These are phyloP conservation scores for Lodderomyces metapsilosis DNA, from an alignment of 1,139 yeast genomes.

Conservation along the genomic window DNA sequence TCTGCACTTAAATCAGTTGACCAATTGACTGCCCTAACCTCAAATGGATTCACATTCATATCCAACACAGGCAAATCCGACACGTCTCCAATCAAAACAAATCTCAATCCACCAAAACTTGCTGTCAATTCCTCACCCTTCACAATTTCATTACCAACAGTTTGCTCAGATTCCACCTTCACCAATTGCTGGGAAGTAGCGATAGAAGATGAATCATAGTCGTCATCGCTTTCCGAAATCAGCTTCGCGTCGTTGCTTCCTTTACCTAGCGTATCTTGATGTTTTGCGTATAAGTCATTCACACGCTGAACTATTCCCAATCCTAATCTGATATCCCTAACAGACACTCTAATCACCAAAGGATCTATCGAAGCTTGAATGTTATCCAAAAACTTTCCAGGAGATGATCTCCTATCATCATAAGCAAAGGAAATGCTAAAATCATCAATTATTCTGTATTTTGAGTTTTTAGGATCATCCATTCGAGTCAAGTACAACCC, in stretches of 20 bases:
- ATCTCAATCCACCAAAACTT: slow-evolving; percentile 75
- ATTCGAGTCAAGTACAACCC: slow-evolving; percentile 86
- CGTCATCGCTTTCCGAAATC: neutral
- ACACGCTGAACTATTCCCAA: slow-evolving; percentile 71
- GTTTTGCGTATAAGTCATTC: slow-evolving; percentile 48
- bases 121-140: slow-evolving; percentile 73
- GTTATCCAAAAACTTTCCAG: slow-evolving; percentile 55
- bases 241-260: neutral
- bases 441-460: slow-evolving; percentile 81
- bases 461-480: slow-evolving; percentile 59
- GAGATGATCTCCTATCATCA: slow-evolving; percentile 67
- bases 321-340: slow-evolving; percentile 85
- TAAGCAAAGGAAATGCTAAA: slow-evolving; percentile 76
- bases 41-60: slow-evolving; percentile 73
- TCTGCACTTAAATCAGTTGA: slow-evolving; percentile 80
- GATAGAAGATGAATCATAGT: neutral
- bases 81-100: slow-evolving; percentile 88
- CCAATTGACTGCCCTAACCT: slow-evolving; percentile 79
- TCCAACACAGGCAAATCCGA: slow-evolving; percentile 93
- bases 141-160: slow-evolving; percentile 37
- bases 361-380: slow-evolving; percentile 79
- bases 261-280: slow-evolving; percentile 17
- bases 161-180: slow-evolving; percentile 10
- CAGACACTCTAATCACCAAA: slow-evolving; percentile 72
- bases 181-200: neutral